Evolutionary conservation across 2,329 filamentous ascomycete genomes (phyloP).

Genomic region (Camptophora hylomeconis): DNA sequence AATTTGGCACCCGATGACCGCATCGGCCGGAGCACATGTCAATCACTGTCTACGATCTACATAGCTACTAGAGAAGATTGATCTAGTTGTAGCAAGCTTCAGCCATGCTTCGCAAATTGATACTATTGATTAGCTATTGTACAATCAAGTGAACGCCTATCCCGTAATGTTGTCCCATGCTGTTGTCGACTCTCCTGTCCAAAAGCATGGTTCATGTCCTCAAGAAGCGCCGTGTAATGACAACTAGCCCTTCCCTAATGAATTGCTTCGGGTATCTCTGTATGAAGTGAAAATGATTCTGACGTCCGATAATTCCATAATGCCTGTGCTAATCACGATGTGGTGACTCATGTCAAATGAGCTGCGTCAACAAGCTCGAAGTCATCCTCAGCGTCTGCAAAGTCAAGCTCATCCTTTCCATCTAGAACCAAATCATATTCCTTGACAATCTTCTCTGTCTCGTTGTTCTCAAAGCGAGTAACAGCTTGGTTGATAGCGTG

Average conservation of each 20-base stretch:
- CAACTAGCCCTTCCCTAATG: slow-evolving; percentile 18
- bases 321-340: not conserved
- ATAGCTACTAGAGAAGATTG: no score
- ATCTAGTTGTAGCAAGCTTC: no score
- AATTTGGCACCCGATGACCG: no score
- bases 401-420: slow-evolving; percentile 23
- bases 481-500: slow-evolving; percentile 44
- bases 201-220: slow-evolving; percentile 73
- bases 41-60: no score
- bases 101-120: no score
- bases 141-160: no score
- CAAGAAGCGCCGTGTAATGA: slow-evolving; percentile 22
- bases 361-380: slow-evolving; percentile 29
- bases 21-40: no score
- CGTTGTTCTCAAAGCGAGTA: slow-evolving; percentile 45
- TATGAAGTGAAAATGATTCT: slow-evolving; percentile 3
- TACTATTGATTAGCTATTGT: no score
- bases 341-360: slow-evolving; percentile 14
- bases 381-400: slow-evolving; percentile 25
- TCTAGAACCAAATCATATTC: slow-evolving; percentile 44
- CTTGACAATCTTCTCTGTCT: slow-evolving; percentile 48
- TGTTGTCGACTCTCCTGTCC: slow-evolving; percentile 70
- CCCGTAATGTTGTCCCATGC: slow-evolving; percentile 34
- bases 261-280: slow-evolving; percentile 15
- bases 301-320: slow-evolving; percentile 1